Base-by-base conservation (phyloP, 768 basidiomycete species). In the Trametes elegans region DNA sequence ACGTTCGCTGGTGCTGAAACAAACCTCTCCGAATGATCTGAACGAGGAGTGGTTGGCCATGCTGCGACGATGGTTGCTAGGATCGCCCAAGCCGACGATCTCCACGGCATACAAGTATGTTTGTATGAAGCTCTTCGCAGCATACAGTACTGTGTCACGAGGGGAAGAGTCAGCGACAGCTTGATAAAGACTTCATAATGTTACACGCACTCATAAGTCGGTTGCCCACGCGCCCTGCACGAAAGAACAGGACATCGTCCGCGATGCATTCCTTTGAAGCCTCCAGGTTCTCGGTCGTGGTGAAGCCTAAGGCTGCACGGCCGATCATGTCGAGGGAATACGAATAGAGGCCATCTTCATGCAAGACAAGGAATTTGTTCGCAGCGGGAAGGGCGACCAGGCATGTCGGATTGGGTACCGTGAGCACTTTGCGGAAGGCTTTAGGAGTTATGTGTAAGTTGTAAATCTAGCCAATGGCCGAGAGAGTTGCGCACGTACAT, bases 321-420 rank as follows among this genome's bases (percentile, higher is more conserved):
- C 80, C 82, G 38, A 92, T 70, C n/a, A 84, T 66, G 54, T 90
- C 87, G 8, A 92, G 74, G 0, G 88, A 85, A 64, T 88, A 93
- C 0, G 87, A 78, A 19, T 80, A 59, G 3, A 93, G 70, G 1
- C 76, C 74, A 9, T 69, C 71, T 47, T 88, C 84, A 13, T 76
- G 73, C 34, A 87, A 83, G 3, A 93, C 74, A 34, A 93, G 67
- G 51, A 93, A 77, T 61, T 82, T 85, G 66, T 88, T 84, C 66
- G 81, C 84, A 0, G 74, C 68, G 28, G 73, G 80, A 16, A 92
- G 68, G 0, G 82, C 82, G 7, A 81, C 74, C 31, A 93, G 73
- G 13, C 78, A 76, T 3, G 73, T 77, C 18, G 82, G 76, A 45
- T 77, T 79, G 7, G 73, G 64, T 53, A 75, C 72, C 8, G 72